Percentiles rank a stretch among this genome's conserved stretches.
Conservation (phyloP, 2,329 filamentous ascomycete genomes). For the Lasiodiplodia sp. region DNA sequence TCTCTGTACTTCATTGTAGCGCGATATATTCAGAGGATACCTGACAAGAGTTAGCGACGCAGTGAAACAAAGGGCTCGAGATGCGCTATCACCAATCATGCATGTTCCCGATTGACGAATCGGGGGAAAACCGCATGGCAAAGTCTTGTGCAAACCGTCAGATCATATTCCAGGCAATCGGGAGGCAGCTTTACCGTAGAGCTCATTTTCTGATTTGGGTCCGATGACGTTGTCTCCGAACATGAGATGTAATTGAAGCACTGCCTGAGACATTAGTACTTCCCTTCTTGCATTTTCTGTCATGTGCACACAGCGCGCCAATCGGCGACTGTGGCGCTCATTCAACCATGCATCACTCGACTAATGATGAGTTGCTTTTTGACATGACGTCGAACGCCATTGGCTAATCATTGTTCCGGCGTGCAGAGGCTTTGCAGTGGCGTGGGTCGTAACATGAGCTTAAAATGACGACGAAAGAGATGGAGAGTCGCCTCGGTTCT, state of each 20-base stretch:
- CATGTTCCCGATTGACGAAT: conserved; percentile 51
- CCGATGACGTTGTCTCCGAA: conserved; percentile 54
- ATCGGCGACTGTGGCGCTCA: too few relatives aligned
- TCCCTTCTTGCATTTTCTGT: too few relatives aligned
- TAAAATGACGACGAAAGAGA: too few relatives aligned
- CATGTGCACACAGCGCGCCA: too few relatives aligned
- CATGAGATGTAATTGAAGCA: conserved; percentile 55
- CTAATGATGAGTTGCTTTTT: too few relatives aligned
- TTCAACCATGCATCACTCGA: too few relatives aligned
- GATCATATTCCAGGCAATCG: conserved; percentile 28
- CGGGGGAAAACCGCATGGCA: conserved; percentile 47
- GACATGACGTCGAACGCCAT: too few relatives aligned
- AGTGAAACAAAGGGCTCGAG: background rate
- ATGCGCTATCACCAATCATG: conserved; percentile 46
- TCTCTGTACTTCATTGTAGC: conserved; percentile 53
- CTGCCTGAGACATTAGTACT: conserved; percentile 25
- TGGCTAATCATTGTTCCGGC: too few relatives aligned
- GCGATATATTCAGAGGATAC: conserved; percentile 52
- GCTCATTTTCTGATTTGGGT: conserved; percentile 47
- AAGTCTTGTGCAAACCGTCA: conserved; percentile 35
- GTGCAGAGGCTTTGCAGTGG: too few relatives aligned
- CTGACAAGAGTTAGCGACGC: background rate
- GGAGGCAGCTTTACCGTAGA: conserved; percentile 39
- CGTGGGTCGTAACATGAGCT: too few relatives aligned
- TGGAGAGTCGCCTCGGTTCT: too few relatives aligned